Evolutionary conservation across 495 filamentous ascomycete genomes (phyloP).

Genomic region (Neurospora tetraspora): DNA sequence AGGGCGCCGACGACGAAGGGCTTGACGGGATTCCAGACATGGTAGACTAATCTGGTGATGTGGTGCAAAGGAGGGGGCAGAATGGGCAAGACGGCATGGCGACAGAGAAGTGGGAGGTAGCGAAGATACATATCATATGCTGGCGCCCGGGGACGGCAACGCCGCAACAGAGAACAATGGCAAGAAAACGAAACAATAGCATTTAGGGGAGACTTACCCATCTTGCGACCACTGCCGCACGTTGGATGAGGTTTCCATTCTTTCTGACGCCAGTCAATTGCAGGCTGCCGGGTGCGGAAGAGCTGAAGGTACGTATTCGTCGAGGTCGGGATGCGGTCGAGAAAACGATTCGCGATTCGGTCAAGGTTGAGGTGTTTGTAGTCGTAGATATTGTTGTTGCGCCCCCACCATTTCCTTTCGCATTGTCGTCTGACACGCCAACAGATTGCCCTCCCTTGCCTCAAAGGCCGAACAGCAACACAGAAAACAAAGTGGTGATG

Average conservation of each 20-base stretch:
- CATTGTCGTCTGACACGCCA: background rate
- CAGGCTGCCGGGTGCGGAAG: background rate
- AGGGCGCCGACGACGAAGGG: background rate
- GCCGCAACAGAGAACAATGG: background rate
- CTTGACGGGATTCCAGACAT: background rate
- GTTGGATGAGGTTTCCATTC: constrained; percentile 13
- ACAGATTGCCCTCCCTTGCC: background rate
- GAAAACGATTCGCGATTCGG: background rate
- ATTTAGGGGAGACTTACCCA: constrained; percentile 6
- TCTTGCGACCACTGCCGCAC: constrained; percentile 11
- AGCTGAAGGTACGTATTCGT: background rate
- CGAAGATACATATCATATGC: background rate
- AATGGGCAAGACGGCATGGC: background rate
- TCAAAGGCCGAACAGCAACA: background rate
- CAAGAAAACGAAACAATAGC: background rate
- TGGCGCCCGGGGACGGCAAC: background rate
- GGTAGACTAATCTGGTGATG: background rate
- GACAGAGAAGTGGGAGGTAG: background rate
- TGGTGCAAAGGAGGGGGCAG: background rate
- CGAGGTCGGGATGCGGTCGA: background rate
- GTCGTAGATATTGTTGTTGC: background rate
- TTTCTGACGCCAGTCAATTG: background rate
- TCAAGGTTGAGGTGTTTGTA: background rate
- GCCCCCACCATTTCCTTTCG: background rate
- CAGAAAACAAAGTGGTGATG: background rate